phyloP scores from a whole-genome alignment of 1,284 basidiomycete genomes.

The Malassezia vespertilionis region DNA sequence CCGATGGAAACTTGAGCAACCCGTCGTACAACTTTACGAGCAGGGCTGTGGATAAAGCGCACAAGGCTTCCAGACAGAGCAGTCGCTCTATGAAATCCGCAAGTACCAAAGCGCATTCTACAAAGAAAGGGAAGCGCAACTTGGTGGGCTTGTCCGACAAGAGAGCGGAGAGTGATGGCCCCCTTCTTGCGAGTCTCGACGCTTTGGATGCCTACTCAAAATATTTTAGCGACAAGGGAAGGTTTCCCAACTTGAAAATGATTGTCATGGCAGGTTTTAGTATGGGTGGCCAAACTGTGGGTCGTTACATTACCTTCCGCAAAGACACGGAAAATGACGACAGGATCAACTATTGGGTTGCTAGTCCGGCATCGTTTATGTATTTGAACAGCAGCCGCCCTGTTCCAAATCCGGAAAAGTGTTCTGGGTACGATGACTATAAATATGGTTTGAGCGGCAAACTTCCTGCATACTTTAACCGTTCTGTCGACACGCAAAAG shows the following conservation, averaged over 20 bases:
- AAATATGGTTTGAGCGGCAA: constrained; percentile 41
- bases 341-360: constrained; percentile 32
- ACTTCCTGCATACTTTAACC: constrained; percentile 26
- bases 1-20: constrained; percentile 6
- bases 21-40: not conserved
- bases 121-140: not conserved
- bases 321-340: constrained; percentile 17
- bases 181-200: constrained; percentile 21
- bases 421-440: constrained; percentile 26
- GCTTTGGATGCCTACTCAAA: constrained; percentile 28
- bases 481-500: not conserved
- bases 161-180: constrained; percentile 6
- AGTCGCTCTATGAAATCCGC: not conserved
- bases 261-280: constrained; percentile 40
- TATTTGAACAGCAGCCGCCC: constrained; percentile 26
- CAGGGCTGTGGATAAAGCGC: too few species aligned
- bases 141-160: not conserved
- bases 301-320: constrained; percentile 32
- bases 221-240: constrained; percentile 23
- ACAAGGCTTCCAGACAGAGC: too few species aligned
- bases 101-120: too few species aligned
- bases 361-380: constrained; percentile 32
- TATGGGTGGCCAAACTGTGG: constrained; percentile 32
- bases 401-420: not conserved
- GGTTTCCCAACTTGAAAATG: constrained; percentile 32